Evolutionary conservation across 1,284 basidiomycete genomes (phyloP).

Genomic region (Cryptococcus sp.): DNA sequence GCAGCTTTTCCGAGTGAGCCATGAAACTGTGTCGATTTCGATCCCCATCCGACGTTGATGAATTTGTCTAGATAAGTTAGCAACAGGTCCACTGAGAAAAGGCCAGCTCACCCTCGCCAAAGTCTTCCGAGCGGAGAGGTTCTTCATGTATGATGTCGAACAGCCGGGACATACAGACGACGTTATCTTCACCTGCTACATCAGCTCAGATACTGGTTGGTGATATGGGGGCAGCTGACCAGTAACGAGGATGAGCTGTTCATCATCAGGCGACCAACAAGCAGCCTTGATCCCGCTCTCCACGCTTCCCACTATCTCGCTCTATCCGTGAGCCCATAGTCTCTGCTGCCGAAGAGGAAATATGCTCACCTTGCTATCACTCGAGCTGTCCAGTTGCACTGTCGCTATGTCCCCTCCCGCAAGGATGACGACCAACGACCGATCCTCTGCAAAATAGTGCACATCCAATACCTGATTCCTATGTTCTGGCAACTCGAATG

Average conservation of each 20-base stretch:
- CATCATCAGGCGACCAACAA: conserved; percentile 86
- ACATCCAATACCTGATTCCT: conserved; percentile 56
- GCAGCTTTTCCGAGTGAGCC: conserved; percentile 89
- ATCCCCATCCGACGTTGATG: conserved; percentile 97
- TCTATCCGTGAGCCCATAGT: conserved; percentile 43
- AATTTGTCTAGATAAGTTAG: conserved; percentile 61
- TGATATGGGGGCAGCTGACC: conserved; percentile 54
- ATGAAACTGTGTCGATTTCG: conserved; percentile 95
- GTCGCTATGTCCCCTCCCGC: conserved; percentile 72
- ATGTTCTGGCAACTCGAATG: conserved; percentile 28
- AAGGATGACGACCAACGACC: conserved; percentile 59
- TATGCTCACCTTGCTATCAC: conserved; percentile 46
- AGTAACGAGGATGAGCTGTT: conserved; percentile 71
- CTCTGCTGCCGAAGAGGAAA: not conserved
- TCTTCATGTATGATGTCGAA: conserved; percentile 84
- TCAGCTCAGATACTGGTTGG: not conserved
- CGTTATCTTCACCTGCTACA: conserved; percentile 61
- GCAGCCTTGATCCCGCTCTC: conserved; percentile 78
- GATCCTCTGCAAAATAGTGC: conserved; percentile 61
- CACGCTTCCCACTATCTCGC: conserved; percentile 77
- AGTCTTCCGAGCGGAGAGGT: conserved; percentile 65
- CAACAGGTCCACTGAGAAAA: not conserved
- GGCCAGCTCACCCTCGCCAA: conserved; percentile 67
- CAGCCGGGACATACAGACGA: conserved; percentile 81
- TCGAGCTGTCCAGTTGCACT: conserved; percentile 49